Base-by-base conservation (phyloP, 768 basidiomycete species). In the Amanita muscaria region DNA sequence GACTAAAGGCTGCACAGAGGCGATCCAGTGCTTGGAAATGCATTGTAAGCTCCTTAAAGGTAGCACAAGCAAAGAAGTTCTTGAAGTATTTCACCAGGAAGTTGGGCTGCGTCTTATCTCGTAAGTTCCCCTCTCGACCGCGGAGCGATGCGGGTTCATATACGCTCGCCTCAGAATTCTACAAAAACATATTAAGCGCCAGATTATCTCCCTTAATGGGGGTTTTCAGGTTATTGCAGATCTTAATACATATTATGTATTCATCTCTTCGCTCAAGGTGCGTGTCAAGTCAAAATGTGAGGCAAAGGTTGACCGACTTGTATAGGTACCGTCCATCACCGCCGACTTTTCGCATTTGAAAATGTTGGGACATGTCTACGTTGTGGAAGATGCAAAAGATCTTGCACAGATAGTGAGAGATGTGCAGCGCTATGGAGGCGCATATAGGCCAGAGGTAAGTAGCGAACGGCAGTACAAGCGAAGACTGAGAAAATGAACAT, bases 21-120 rank as follows among this genome's bases (percentile, higher is more conserved):
- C 90, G 1, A 90, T 97, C 52, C 75, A 73, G 47, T 96, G 90
- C 57, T 68, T 99, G 22, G 81, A 90, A 59, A 80, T 74, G 67
- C 96, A 99, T 61, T 94, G 93, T 57, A 84, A 83, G 51, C 70
- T 98, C 38, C 65, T 99, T 40, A 86, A 84, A 51, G 94, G 93
- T 0, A 96, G 88, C 51, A 94, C 94, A 38, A 93, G 85, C 58
- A 87, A 89, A 60, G 94, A 98, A 53, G 92, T 98, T 3, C 66
- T 99, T 25, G 96, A 98, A 57, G 94, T 99, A 3, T 98, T 99
- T 62, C 90, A 97, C 60, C 88, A 93, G 63, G 96, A 99, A 63
- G 87, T 99, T 36, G 94, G 94, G 4, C 82, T 96, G 47, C 80
- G 96, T 29, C 60, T 92, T 8, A 80, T 89, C 53, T 78, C 72